phyloP scores from a whole-genome alignment of 2,329 filamentous ascomycete genomes.

The Curvularia lunata region DNA sequence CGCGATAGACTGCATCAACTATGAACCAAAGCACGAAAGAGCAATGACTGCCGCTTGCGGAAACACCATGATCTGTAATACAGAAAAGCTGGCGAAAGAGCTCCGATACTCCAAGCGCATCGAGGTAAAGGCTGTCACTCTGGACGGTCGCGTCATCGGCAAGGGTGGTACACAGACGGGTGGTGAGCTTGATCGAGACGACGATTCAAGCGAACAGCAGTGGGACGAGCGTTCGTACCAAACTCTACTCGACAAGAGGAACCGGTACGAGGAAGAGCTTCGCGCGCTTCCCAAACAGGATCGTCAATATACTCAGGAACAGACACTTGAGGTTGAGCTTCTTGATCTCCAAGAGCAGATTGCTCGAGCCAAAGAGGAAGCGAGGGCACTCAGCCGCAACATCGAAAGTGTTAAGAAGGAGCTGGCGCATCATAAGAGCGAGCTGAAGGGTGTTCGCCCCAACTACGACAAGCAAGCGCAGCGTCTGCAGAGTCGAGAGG shows the following conservation, averaged over 20 bases:
- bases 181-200: conserved; percentile 73
- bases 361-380: conserved; percentile 73
- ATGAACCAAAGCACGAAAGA: conserved; percentile 83
- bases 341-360: conserved; percentile 79
- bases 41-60: conserved; percentile 96
- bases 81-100: conserved; percentile 81
- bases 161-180: conserved; percentile 97
- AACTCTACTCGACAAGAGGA: conserved; percentile 76
- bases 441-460: conserved; percentile 77
- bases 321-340: conserved; percentile 79
- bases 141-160: conserved; percentile 96
- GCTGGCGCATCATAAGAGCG: conserved; percentile 72
- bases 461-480: conserved; percentile 76
- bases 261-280: conserved; percentile 79
- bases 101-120: conserved; percentile 85
- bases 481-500: conserved; percentile 68
- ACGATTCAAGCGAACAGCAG: conserved; percentile 74
- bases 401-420: conserved; percentile 83
- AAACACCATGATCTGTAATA: conserved; percentile 93
- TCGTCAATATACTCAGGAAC: conserved; percentile 77
- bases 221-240: conserved; percentile 93
- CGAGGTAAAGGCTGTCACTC: conserved; percentile 89
- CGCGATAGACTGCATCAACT: conserved; percentile 95
- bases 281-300: conserved; percentile 79
- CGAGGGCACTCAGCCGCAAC: conserved; percentile 80